A percentile compares a stretch with the other conserved stretches of the same genome.
These are phyloP conservation scores for Aspergillus candidus DNA, from an alignment of 2,329 filamentous ascomycete genomes.

Conservation along the genomic window DNA sequence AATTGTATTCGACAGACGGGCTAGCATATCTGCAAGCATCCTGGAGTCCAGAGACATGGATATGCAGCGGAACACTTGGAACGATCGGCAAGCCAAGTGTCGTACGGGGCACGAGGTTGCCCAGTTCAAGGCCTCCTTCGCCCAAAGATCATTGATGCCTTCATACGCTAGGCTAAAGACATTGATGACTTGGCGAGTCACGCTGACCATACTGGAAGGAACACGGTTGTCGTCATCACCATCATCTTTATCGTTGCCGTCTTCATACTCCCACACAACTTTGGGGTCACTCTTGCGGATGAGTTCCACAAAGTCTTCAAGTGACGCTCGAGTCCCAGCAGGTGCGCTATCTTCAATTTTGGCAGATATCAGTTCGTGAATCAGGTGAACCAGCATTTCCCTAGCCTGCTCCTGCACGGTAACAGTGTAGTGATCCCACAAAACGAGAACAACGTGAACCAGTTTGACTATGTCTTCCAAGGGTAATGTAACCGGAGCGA, in stretches of 20 bases:
- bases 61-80: constrained; percentile 94
- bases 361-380: constrained; percentile 87
- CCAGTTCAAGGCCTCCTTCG: constrained; percentile 83
- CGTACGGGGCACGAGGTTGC: constrained; percentile 93
- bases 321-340: constrained; percentile 62
- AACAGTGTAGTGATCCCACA: constrained; percentile 96
- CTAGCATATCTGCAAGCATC: constrained; percentile 97
- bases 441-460: constrained; percentile 81
- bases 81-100: constrained; percentile 91
- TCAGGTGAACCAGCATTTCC: constrained; percentile 95
- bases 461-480: constrained; percentile 77
- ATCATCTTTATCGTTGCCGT: constrained; percentile 72
- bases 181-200: constrained; percentile 73
- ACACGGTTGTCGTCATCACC: constrained; percentile 72
- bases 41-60: constrained; percentile 81
- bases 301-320: constrained; percentile 81
- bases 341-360: constrained; percentile 65
- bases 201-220: constrained; percentile 76
- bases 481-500: constrained; percentile 76
- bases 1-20: constrained; percentile 89
- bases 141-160: constrained; percentile 85
- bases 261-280: constrained; percentile 91
- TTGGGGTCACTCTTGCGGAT: constrained; percentile 77
- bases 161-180: constrained; percentile 82
- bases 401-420: constrained; percentile 93